Conservation (phyloP, 352 stramenopile genomes). For the Thraustochytrium striatum region DNA sequence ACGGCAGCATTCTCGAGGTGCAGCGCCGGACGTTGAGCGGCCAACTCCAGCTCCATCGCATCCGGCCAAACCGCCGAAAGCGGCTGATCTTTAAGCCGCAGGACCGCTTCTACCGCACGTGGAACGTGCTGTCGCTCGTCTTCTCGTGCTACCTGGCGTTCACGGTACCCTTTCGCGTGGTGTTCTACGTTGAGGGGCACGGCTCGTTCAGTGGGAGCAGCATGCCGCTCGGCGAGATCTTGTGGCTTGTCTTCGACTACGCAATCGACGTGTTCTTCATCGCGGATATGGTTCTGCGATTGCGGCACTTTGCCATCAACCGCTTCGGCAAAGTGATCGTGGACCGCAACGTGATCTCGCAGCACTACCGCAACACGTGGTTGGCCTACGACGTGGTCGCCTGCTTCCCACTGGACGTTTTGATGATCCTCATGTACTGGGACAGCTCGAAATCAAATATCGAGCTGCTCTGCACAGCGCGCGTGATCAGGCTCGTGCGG, state of each 20-base stretch:
- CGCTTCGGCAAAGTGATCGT: constrained; percentile 52
- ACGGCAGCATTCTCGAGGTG: too few relatives aligned
- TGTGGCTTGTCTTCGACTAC: constrained; percentile 55
- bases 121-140: constrained; percentile 54
- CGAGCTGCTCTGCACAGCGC: constrained; percentile 40
- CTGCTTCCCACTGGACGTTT: constrained; percentile 54
- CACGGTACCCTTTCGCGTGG: constrained; percentile 54
- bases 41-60: too few relatives aligned
- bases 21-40: too few relatives aligned
- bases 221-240: constrained; percentile 17
- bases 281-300: constrained; percentile 56
- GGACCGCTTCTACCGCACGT: constrained; percentile 56
- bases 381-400: constrained; percentile 58
- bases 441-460: background rate
- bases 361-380: constrained; percentile 52
- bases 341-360: constrained; percentile 23
- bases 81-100: constrained; percentile 54
- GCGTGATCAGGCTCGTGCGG: constrained; percentile 55
- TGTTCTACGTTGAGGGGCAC: constrained; percentile 52
- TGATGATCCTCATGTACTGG: constrained; percentile 18
- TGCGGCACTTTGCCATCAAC: constrained; percentile 55
- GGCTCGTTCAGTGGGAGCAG: constrained; percentile 19
- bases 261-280: constrained; percentile 61
- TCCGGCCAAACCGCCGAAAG: too few relatives aligned
- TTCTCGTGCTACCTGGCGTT: constrained; percentile 58